These are phyloP conservation scores for Pseudocercospora musae DNA, from an alignment of 2,329 filamentous ascomycete genomes.

Conservation along the genomic window DNA sequence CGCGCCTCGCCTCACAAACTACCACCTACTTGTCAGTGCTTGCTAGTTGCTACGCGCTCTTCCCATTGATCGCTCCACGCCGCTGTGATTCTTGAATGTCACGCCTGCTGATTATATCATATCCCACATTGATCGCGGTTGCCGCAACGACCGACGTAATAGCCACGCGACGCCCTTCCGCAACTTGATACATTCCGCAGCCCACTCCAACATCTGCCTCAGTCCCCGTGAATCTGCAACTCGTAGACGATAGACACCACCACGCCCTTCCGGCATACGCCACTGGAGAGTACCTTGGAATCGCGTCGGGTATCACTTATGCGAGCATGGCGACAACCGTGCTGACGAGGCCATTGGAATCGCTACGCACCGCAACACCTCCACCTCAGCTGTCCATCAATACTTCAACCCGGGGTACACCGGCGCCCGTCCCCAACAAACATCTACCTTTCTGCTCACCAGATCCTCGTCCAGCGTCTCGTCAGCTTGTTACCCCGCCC, in stretches of 20 bases:
- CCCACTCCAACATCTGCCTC: background rate
- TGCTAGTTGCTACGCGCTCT: no score
- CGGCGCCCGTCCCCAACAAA: constrained; percentile 74
- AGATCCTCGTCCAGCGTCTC: constrained; percentile 57
- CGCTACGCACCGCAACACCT: constrained; percentile 41
- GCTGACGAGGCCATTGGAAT: constrained; percentile 37
- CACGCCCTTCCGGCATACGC: background rate
- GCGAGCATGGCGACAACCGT: constrained; percentile 36
- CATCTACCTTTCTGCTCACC: constrained; percentile 87
- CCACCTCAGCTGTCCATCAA: constrained; percentile 58
- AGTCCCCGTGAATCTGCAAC: background rate
- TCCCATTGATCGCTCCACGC: background rate
- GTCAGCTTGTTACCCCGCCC: constrained; percentile 50
- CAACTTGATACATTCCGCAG: constrained; percentile 1
- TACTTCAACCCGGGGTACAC: constrained; percentile 53
- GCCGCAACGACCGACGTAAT: background rate
- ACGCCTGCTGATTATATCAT: background rate
- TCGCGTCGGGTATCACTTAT: constrained; percentile 6
- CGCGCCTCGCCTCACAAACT: no score
- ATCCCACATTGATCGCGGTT: background rate
- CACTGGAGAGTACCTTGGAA: background rate
- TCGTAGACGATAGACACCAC: background rate
- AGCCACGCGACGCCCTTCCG: background rate
- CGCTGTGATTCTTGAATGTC: background rate
- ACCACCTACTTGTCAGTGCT: no score